Evolutionary conservation across 140 eudicot genomes (phyloP).

Genomic region (Bidens hawaiensis): DNA sequence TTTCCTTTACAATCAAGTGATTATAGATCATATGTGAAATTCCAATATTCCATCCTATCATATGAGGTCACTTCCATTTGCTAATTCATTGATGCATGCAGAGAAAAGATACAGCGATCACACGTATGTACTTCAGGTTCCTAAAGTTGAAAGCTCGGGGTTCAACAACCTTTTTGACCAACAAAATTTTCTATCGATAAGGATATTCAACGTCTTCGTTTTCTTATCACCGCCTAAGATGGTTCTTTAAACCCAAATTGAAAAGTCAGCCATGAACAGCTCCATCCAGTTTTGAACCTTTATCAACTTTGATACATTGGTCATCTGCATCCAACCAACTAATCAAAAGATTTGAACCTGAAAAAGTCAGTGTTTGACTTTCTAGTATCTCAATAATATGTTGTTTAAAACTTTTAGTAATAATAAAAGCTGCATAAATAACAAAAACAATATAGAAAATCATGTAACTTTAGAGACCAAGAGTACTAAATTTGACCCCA

Average conservation of each 20-base stretch:
- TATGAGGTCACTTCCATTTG: too few relatives aligned
- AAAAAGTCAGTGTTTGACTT: slow-evolving; percentile 3
- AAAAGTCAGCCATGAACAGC: not conserved
- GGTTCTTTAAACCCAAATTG: not conserved
- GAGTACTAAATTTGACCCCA: slow-evolving; percentile 1
- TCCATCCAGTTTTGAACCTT: not conserved
- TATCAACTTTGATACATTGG: too few relatives aligned
- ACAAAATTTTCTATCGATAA: not conserved
- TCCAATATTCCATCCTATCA: not conserved
- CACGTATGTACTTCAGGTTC: too few relatives aligned
- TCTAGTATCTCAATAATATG: not conserved
- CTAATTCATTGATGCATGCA: too few relatives aligned
- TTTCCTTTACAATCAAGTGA: not conserved
- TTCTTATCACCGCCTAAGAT: not conserved
- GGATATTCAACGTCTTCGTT: not conserved
- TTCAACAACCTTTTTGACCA: too few relatives aligned
- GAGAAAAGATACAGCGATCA: not conserved
- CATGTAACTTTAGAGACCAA: not conserved
- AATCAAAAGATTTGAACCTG: not conserved
- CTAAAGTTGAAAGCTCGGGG: not conserved
- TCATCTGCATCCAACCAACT: not conserved
- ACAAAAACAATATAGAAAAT: not conserved
- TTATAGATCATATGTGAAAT: not conserved
- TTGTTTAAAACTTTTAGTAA: not conserved
- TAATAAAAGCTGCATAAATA: not conserved